phyloP scores from a whole-genome alignment of 208 protist species.

The Entamoeba invadens region DNA sequence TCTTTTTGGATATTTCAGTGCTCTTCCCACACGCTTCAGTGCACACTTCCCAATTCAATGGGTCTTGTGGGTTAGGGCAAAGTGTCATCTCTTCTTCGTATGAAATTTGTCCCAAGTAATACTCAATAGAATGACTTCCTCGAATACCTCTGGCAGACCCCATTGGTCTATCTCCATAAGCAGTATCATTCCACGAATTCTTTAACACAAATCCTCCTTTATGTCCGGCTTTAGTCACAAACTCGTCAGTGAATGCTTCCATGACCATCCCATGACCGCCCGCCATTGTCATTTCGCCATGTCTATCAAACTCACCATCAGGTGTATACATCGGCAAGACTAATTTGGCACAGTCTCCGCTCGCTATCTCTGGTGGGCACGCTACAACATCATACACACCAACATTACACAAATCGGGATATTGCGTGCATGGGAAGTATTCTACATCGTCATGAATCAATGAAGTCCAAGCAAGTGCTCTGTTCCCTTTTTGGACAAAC shows the following conservation, averaged over 20 bases:
- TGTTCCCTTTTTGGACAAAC: not conserved
- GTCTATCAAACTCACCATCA: not conserved
- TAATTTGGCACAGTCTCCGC: not conserved
- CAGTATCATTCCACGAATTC: not conserved
- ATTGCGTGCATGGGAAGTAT: not conserved
- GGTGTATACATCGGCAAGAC: not conserved
- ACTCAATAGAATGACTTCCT: not conserved
- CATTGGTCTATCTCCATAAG: not conserved
- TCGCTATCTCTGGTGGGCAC: not conserved
- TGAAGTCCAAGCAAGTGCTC: not conserved
- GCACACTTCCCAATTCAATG: not conserved
- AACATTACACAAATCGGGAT: not conserved
- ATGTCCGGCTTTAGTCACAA: not conserved
- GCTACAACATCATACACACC: not conserved
- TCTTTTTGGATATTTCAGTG: not conserved
- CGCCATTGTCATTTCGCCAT: not conserved
- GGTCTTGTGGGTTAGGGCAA: not conserved
- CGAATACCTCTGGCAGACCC: not conserved
- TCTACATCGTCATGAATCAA: not conserved
- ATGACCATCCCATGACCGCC: not conserved
- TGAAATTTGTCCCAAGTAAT: not conserved
- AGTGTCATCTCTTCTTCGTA: not conserved
- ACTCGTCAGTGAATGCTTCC: not conserved
- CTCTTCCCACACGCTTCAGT: not conserved
- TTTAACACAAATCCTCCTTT: not conserved